Evolutionary conservation across 495 filamentous ascomycete species (phyloP).

Genomic region (Penicillium taxi): DNA sequence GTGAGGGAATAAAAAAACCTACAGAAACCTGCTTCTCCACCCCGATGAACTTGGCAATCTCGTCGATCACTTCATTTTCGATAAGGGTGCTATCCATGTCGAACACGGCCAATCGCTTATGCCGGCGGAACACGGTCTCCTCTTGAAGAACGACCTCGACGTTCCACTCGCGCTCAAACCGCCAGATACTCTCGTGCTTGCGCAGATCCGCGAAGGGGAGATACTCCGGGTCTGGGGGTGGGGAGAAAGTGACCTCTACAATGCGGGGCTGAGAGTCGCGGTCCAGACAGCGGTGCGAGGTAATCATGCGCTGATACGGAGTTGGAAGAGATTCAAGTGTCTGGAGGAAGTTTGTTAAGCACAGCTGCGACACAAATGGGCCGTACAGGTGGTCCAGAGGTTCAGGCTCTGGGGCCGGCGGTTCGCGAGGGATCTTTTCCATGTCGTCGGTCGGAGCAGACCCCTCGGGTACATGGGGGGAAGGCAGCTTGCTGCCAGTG

Average conservation of each 20-base stretch:
- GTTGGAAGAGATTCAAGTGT: constrained; percentile 63
- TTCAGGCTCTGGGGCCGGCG: constrained; percentile 54
- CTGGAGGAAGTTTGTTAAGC: constrained; percentile 74
- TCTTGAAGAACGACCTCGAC: constrained; percentile 69
- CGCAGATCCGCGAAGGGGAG: constrained; percentile 61
- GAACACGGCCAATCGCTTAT: constrained; percentile 81
- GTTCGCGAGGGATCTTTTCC: constrained; percentile 63
- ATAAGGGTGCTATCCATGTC: constrained; percentile 98
- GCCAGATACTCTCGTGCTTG: constrained; percentile 70
- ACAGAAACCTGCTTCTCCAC: constrained; percentile 59
- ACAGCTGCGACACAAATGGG: constrained; percentile 66
- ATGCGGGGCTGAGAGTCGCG: constrained; percentile 52
- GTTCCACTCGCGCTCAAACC: constrained; percentile 81
- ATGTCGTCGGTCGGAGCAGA: constrained; percentile 60
- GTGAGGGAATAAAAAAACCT: constrained; percentile 12
- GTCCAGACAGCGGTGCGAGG: constrained; percentile 66
- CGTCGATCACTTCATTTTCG: constrained; percentile 91
- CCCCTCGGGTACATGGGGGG: constrained; percentile 35
- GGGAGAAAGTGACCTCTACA: constrained; percentile 63
- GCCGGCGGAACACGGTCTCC: constrained; percentile 62
- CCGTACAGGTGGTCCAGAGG: constrained; percentile 71
- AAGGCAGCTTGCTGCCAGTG: constrained; percentile 28
- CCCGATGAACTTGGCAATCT: constrained; percentile 75
- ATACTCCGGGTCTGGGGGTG: constrained; percentile 57
- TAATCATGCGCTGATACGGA: constrained; percentile 49